Conservation (phyloP, 106 monocot species). For the Dactylorhiza incarnata region DNA sequence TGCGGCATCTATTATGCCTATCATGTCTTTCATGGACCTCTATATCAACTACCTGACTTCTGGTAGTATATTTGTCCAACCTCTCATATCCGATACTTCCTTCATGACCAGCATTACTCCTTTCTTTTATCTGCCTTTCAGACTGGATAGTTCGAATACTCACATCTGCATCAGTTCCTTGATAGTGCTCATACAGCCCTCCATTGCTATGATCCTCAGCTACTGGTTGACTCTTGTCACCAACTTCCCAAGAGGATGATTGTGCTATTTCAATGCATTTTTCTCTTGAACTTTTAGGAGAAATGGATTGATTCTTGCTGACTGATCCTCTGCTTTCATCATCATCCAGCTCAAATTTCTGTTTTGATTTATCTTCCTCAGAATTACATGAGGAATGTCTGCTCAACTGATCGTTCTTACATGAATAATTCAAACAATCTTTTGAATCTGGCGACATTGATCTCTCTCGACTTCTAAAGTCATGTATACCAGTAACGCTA, state of each 20-base stretch:
- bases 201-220: slow-evolving; percentile 18
- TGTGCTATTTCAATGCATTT: background rate
- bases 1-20: slow-evolving; percentile 9
- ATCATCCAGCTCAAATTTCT: slow-evolving; percentile 12
- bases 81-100: slow-evolving; percentile 10
- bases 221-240: slow-evolving; percentile 22
- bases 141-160: slow-evolving; percentile 1
- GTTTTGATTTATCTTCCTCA: slow-evolving; percentile 14
- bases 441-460: slow-evolving; percentile 27
- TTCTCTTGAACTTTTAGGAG: slow-evolving; percentile 18
- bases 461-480: slow-evolving; percentile 10
- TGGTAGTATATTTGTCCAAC: slow-evolving; percentile 13
- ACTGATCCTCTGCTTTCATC: slow-evolving; percentile 4
- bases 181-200: slow-evolving; percentile 11
- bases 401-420: slow-evolving; percentile 15
- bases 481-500: slow-evolving; percentile 3
- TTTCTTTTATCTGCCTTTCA: background rate
- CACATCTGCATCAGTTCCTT: slow-evolving; percentile 1
- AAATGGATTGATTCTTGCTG: slow-evolving; percentile 14
- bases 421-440: slow-evolving; percentile 18
- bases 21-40: slow-evolving; percentile 7
- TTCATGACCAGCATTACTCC: slow-evolving; percentile 10
- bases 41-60: slow-evolving; percentile 12
- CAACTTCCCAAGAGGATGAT: slow-evolving; percentile 26
- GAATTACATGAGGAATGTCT: slow-evolving; percentile 4